Percentiles rank a stretch among this genome's conserved stretches.
phyloP scores from a whole-genome alignment of 2,329 filamentous ascomycete species.

The Emydomyces testavorans region DNA sequence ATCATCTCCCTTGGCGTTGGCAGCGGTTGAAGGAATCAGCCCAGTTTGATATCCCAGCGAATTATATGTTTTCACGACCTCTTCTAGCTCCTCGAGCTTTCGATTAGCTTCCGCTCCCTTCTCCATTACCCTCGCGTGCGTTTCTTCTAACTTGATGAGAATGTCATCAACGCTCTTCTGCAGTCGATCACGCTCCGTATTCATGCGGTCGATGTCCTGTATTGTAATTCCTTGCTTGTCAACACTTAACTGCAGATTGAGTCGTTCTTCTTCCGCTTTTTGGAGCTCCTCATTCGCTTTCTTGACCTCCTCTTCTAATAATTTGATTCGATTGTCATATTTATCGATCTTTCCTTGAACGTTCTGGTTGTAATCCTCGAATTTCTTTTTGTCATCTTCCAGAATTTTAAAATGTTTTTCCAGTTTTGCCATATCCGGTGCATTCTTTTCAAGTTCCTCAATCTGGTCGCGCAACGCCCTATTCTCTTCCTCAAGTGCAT shows the following conservation, averaged over 20 bases:
- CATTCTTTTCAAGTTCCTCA: conserved; percentile 75
- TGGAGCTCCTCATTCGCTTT: conserved; percentile 64
- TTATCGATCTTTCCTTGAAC: conserved; percentile 80
- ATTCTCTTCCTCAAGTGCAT: conserved; percentile 77
- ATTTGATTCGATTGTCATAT: conserved; percentile 66
- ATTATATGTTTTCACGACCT: conserved; percentile 82
- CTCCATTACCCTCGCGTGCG: conserved; percentile 69
- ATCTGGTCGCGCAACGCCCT: conserved; percentile 71
- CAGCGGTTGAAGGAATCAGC: conserved; percentile 71
- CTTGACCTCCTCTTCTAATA: conserved; percentile 76
- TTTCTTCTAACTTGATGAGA: conserved; percentile 65
- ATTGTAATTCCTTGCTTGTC: conserved; percentile 92
- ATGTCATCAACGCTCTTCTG: conserved; percentile 76
- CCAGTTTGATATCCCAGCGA: conserved; percentile 87
- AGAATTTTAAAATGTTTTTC: conserved; percentile 87
- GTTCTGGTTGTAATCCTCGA: conserved; percentile 82
- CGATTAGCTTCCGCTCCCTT: conserved; percentile 77
- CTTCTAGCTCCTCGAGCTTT: conserved; percentile 86
- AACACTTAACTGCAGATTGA: conserved; percentile 68
- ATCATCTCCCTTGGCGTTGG: conserved; percentile 71
- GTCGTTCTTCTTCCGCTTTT: conserved; percentile 71
- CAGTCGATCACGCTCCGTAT: conserved; percentile 83
- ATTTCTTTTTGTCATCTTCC: conserved; percentile 88
- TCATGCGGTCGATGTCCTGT: conserved; percentile 98
- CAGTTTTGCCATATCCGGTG: conserved; percentile 68